A percentile compares a stretch with the other conserved stretches of the same genome.
These are phyloP conservation scores for Ceratocystiopsis minuta DNA, from an alignment of 2,329 filamentous ascomycete species.

Conservation along the genomic window DNA sequence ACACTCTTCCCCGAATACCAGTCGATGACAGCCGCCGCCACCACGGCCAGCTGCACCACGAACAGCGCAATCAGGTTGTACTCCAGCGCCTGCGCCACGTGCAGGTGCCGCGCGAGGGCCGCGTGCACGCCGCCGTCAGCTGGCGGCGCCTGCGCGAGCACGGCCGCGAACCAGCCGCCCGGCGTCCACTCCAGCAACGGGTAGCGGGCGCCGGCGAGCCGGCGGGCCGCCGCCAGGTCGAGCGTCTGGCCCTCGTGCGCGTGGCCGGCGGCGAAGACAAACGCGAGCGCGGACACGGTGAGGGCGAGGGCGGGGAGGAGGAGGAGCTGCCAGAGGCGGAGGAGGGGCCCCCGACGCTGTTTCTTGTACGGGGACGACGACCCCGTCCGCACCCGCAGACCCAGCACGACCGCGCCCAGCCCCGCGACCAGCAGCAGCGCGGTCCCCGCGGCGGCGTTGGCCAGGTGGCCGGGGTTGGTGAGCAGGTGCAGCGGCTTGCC, in stretches of 20 bases:
- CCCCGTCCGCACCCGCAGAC: neutral
- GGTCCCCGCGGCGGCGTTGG: constrained; percentile 22
- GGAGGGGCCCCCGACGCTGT: too few species aligned
- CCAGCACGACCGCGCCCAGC: constrained; percentile 16
- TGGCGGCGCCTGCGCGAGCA: constrained; percentile 15
- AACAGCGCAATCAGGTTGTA: constrained; percentile 19
- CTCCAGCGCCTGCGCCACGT: constrained; percentile 18
- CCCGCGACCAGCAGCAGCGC: constrained; percentile 18
- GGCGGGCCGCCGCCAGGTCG: constrained; percentile 11
- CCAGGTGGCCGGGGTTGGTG: constrained; percentile 23
- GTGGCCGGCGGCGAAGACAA: constrained; percentile 18
- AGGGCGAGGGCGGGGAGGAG: constrained; percentile 19
- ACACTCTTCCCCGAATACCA: too few species aligned
- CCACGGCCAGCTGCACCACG: constrained; percentile 7
- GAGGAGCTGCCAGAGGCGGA: constrained; percentile 1
- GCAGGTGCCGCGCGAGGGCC: constrained; percentile 13
- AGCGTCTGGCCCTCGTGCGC: constrained; percentile 16
- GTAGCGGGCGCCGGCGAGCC: constrained; percentile 13
- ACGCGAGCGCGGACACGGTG: constrained; percentile 19
- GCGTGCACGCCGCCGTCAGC: constrained; percentile 8
- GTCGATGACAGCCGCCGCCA: too few species aligned
- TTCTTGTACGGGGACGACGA: too few species aligned
- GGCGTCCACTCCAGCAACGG: constrained; percentile 19
- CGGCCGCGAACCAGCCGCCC: constrained; percentile 20
- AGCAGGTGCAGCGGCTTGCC: constrained; percentile 17